Evolutionary conservation across 345 rosid species (phyloP), one percentile per base, ranked within the genome.

Genomic region (Citrus hindsii): DNA sequence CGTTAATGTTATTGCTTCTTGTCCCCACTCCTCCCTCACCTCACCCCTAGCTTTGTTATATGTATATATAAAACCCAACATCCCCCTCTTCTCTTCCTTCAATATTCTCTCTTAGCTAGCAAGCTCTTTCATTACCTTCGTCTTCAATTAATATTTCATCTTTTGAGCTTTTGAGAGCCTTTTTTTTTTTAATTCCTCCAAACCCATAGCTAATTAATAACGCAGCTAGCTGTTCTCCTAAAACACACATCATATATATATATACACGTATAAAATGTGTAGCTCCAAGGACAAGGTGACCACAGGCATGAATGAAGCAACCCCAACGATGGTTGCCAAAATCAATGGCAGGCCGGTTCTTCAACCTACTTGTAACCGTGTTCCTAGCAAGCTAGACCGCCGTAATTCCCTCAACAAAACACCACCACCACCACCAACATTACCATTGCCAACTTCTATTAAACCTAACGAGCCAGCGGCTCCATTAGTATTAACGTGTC

Each of bases 301-400:
- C 78, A 63, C 79, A 67, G 84, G 84, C 51, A 38, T 82, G 35
- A 53, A 53, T 55, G 85, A 88, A 16, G 46, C 48, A 19, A 53
- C 22, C 1, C 61, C 82, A 2, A 77, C 80, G 3, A 60, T 71
- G 33, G 75, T 79, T 37, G 77, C 89, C 38, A 84, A 79, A 72
- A 86, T 90, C 80, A 87, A 88, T 55, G 93, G 91, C 77, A 83
- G 92, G 10, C 89, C 90, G 0, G 93, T 90, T 37, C 92, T 90
- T 79, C 93, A 88, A 32, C 92, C 90, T 10, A 87, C 88, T 55
- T 88, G 87, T 69, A 89, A 88, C 40, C 86, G 83, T 69, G 87
- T 83, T 60, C 78, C 86, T 42, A 80, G 69, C 59, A 46, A 46
- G 51, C 32, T 77, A 30, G 81, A 83, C 32, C 73, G 82, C 38